Evolutionary conservation across 257 asterid species (phyloP).

Genomic region (Craterostigma plantagineum): DNA sequence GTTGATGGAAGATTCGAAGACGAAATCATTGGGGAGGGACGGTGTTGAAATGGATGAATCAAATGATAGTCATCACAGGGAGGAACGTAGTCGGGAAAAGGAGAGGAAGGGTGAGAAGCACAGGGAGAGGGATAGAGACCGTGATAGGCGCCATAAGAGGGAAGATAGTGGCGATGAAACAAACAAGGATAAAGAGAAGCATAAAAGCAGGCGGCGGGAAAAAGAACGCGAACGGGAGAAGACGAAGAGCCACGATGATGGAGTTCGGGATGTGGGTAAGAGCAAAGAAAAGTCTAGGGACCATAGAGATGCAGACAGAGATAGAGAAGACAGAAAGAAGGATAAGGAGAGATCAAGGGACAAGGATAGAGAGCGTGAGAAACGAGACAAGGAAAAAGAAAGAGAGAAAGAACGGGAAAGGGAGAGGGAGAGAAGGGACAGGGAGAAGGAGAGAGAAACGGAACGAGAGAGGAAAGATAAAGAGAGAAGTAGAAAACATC

Average conservation of each 20-base stretch:
- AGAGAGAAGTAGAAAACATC: constrained; percentile 22
- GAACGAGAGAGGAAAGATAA: constrained; percentile 33
- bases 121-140: constrained; percentile 13
- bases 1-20: constrained; percentile 29
- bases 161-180: constrained; percentile 26
- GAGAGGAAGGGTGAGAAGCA: constrained; percentile 10
- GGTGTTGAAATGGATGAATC: constrained; percentile 21
- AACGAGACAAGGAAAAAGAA: constrained; percentile 10
- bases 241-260: no score
- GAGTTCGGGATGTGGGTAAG: no score
- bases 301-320: no score
- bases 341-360: no score
- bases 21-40: constrained; percentile 24
- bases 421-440: constrained; percentile 18
- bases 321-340: no score
- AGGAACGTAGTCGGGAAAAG: constrained; percentile 23
- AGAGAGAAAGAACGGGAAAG: constrained; percentile 16
- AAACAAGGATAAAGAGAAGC: constrained; percentile 24
- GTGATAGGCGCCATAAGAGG: constrained; percentile 19
- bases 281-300: no score
- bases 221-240: constrained; percentile 23
- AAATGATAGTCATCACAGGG: constrained; percentile 16
- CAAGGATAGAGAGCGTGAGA: constrained; percentile 7
- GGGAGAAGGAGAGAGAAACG: constrained; percentile 15
- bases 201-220: constrained; percentile 32